Evolutionary conservation across 2,329 filamentous ascomycete species (phyloP).

Genomic region (Aspergillus flavus): DNA sequence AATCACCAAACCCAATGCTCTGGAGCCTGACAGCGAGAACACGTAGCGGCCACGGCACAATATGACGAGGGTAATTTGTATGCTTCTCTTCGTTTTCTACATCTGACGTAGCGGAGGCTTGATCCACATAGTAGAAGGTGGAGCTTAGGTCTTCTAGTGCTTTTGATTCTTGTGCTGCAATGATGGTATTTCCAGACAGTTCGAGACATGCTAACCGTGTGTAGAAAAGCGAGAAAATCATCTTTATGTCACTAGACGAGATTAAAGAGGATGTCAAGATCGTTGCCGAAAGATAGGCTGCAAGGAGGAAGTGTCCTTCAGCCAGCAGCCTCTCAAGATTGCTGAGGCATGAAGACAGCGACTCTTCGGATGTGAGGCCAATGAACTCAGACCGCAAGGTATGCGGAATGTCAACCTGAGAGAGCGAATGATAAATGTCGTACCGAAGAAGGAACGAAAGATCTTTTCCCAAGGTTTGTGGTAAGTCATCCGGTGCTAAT

Average conservation of each 20-base stretch:
- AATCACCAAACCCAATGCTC: constrained; percentile 82
- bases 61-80: constrained; percentile 65
- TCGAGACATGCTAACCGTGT: constrained; percentile 80
- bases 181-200: constrained; percentile 70
- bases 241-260: constrained; percentile 56
- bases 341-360: constrained; percentile 43
- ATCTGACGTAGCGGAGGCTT: constrained; percentile 32
- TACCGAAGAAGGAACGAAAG: constrained; percentile 79
- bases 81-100: constrained; percentile 65
- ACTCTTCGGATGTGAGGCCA: constrained; percentile 63
- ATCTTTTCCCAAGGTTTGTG: constrained; percentile 62
- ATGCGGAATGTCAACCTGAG: constrained; percentile 60
- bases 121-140: constrained; percentile 53
- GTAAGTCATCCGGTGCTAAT: constrained; percentile 34
- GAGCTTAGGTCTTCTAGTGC: constrained; percentile 64
- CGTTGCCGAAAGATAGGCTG: constrained; percentile 58
- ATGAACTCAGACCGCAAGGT: constrained; percentile 71
- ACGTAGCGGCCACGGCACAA: constrained; percentile 86
- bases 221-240: constrained; percentile 78
- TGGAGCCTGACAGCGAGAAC: constrained; percentile 82
- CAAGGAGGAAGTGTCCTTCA: constrained; percentile 76
- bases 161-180: constrained; percentile 68
- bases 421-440: constrained; percentile 80
- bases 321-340: constrained; percentile 67
- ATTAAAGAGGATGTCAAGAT: constrained; percentile 47